Base-by-base conservation (phyloP, 2,329 filamentous ascomycete genomes). In the Paraconiothyrium sp. region DNA sequence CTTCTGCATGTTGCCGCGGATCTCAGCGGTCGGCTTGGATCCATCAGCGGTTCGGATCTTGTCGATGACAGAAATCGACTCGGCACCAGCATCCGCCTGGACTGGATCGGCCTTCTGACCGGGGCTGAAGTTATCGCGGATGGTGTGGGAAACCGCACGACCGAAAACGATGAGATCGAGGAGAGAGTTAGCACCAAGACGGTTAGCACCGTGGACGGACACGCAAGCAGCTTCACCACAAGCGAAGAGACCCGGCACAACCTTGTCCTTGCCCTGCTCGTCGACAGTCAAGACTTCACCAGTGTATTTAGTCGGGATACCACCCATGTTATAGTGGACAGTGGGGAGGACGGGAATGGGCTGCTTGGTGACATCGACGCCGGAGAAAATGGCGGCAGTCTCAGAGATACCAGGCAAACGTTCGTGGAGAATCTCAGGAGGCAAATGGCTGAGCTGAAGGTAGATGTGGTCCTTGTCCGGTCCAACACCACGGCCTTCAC, bases 291-390 rank as follows among this genome's bases (percentile, higher is more conserved):
- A 83, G 64, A 98, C 95, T 84, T 99, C 93, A 81, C 95, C 94
- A 65, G 93, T 97, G 87, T 97, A 98, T 77, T 92, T 93, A 70
- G 95, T 98, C 56, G 94, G 94, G 72, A 99, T 97, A 87, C 95
- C 94, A 82, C 94, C 94, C 95, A 98, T 99, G 88, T 97, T 97
- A 88, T 99, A 99, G 86, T 99, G 94, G 70, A 97, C 94, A 48
- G 94, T 98, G 61, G 94, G 94, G 66, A 98, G 86, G 69, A 98
- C 94, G 64, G 94, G 94, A 72, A 98, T 98, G 68, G 94, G 94
- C 83, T 97, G 92, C 86, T 97, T 97, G 77, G 90, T 91, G 71
- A 99, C 94, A 80, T 99, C 95, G 73, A 99, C 94, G 83, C 95
- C 94, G 63, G 94, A 88, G 82, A 99, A 99, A 76, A 98, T 98